phyloP scores from a whole-genome alignment of 208 protist genomes.

The Herpetomonas tarakana region DNA sequence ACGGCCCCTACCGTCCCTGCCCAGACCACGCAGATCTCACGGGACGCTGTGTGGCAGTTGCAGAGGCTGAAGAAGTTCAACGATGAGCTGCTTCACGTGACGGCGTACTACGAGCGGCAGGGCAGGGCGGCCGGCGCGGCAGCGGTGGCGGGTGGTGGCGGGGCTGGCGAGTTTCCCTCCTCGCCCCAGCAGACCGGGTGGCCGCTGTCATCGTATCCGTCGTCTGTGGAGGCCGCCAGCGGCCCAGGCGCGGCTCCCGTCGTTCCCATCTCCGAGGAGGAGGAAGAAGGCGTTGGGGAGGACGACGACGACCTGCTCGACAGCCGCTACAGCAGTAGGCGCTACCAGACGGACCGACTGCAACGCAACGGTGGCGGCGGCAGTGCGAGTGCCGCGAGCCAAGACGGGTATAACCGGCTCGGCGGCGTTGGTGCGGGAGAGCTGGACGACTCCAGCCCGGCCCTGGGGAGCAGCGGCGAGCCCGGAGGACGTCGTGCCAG shows the following conservation, averaged over 20 bases:
- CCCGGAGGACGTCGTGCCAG: neutral
- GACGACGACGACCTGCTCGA: neutral
- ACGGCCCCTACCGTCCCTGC: neutral
- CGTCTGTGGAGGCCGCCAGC: neutral
- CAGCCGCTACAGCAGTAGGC: neutral
- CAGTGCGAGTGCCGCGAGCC: too few relatives aligned
- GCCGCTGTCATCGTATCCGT: neutral
- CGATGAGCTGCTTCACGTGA: conserved; percentile 1
- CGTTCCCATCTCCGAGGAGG: neutral
- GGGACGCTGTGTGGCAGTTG: neutral
- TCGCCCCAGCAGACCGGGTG: neutral
- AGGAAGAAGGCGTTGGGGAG: too few relatives aligned
- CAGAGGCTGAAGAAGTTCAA: neutral
- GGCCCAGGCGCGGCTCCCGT: too few relatives aligned
- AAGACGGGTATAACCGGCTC: too few relatives aligned
- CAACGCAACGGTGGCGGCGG: too few relatives aligned
- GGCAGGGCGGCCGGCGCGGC: too few relatives aligned
- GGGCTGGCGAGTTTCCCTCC: too few relatives aligned
- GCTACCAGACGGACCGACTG: too few relatives aligned
- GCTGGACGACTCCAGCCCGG: neutral
- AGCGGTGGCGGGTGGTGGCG: neutral
- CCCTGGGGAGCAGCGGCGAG: neutral
- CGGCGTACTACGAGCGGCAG: neutral
- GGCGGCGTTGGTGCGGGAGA: neutral
- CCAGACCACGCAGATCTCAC: neutral